These are phyloP conservation scores for Pythium insidiosum DNA, from an alignment of 352 stramenopile species.

Conservation along the genomic window DNA sequence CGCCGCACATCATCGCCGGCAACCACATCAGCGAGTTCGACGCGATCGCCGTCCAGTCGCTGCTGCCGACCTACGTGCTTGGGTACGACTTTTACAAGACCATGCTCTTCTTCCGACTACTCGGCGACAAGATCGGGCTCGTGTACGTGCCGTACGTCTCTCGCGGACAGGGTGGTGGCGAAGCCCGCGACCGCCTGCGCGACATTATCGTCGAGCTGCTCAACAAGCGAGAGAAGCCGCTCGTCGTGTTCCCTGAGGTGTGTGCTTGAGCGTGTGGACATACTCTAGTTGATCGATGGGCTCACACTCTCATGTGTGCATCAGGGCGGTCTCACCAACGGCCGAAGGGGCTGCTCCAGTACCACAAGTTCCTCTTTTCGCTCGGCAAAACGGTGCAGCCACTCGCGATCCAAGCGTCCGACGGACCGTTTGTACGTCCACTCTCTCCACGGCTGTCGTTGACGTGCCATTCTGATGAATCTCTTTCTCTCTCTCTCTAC, in stretches of 20 bases:
- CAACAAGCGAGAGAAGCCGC: conserved; percentile 31
- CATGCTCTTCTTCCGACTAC: conserved; percentile 58
- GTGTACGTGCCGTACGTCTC: conserved; percentile 69
- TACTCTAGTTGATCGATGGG: conserved; percentile 1
- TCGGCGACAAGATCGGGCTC: conserved; percentile 50
- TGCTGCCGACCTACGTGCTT: conserved; percentile 46
- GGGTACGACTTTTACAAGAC: conserved; percentile 84
- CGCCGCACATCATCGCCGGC: conserved; percentile 41
- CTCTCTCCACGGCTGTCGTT: background rate
- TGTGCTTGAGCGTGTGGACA: background rate
- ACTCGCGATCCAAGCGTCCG: conserved; percentile 46
- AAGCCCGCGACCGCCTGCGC: conserved; percentile 39
- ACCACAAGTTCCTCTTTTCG: conserved; percentile 77
- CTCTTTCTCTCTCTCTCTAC: background rate
- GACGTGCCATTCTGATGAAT: background rate
- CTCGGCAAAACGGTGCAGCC: conserved; percentile 53
- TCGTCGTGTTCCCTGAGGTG: conserved; percentile 57
- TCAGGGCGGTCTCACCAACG: conserved; percentile 59
- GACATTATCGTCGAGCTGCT: conserved; percentile 62
- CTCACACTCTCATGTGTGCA: background rate
- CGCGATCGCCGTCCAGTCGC: conserved; percentile 30
- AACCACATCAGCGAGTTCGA: conserved; percentile 80
- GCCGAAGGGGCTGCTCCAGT: conserved; percentile 56
- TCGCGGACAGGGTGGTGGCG: conserved; percentile 35
- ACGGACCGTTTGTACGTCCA: conserved; percentile 53